Evolutionary conservation across 2,329 filamentous ascomycete genomes (phyloP).

Genomic region (Claviceps lovelessii): DNA sequence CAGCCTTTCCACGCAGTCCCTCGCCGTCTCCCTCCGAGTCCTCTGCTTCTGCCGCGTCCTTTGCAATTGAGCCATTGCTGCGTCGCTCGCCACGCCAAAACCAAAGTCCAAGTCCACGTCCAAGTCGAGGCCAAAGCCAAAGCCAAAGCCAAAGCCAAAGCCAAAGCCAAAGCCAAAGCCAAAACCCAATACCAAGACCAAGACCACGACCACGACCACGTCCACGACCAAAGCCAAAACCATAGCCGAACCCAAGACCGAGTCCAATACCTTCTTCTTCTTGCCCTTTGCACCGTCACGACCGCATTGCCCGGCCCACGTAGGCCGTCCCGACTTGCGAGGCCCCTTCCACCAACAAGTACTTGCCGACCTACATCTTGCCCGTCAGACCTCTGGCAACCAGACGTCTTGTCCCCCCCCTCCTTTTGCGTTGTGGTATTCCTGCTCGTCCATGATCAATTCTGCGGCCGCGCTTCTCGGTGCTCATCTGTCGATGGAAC

Average conservation of each 20-base stretch:
- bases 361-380: neutral
- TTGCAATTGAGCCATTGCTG: neutral
- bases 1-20: neutral
- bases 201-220: no score
- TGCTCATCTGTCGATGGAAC: conserved; percentile 23
- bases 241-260: neutral
- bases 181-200: no score
- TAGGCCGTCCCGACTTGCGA: neutral
- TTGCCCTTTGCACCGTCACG: neutral
- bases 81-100: conserved; percentile 2
- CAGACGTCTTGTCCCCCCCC: neutral
- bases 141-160: neutral
- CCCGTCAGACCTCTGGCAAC: neutral
- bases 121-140: no score
- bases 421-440: neutral
- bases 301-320: conserved; percentile 1
- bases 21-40: neutral
- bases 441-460: conserved; percentile 6
- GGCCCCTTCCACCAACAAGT: neutral
- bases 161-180: no score
- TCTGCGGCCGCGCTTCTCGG: conserved; percentile 7
- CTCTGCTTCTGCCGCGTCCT: neutral
- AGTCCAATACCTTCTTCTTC: neutral
- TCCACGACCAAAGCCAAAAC: no score
- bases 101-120: neutral